phyloP scores from a whole-genome alignment of 139 green algal genomes.

The Coelastrella sp. region DNA sequence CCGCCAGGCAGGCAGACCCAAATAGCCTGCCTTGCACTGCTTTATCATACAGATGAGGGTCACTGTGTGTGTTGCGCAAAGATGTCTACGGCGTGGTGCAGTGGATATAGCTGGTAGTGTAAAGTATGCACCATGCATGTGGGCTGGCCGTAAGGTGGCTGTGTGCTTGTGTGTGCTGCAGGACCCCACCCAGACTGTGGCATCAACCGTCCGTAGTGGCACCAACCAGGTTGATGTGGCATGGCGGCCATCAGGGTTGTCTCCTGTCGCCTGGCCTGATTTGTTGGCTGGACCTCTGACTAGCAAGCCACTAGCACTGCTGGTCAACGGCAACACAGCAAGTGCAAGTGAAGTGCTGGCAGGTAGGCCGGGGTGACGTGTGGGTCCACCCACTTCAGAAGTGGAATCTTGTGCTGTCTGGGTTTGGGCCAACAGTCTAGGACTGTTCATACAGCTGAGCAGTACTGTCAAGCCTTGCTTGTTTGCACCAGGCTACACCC shows the following conservation, averaged over 20 bases:
- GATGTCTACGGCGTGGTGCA: no score
- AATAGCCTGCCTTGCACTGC: neutral
- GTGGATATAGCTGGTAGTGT: no score
- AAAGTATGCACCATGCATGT: neutral
- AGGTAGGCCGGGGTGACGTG: conserved; percentile 1
- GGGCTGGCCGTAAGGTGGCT: neutral
- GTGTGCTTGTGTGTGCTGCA: neutral
- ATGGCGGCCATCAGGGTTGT: conserved; percentile 50
- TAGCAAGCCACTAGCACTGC: conserved; percentile 58
- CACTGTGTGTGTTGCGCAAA: no score
- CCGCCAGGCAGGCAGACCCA: neutral
- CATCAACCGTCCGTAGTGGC: conserved; percentile 10
- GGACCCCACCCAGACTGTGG: conserved; percentile 1
- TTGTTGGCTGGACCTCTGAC: conserved; percentile 50
- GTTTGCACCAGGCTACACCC: no score
- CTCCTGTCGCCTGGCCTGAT: conserved; percentile 52
- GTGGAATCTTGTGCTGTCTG: neutral
- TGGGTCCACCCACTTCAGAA: no score
- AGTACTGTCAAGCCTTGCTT: no score
- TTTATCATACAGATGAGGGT: no score
- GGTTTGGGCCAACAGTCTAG: no score
- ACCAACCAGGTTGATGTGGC: conserved; percentile 37
- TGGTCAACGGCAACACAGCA: conserved; percentile 70
- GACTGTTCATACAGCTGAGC: no score
- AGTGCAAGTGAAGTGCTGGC: conserved; percentile 70